A percentile compares a stretch with the other conserved stretches of the same genome.
phyloP scores from a whole-genome alignment of 495 filamentous ascomycete genomes.

The Chaetomidium leptoderma region DNA sequence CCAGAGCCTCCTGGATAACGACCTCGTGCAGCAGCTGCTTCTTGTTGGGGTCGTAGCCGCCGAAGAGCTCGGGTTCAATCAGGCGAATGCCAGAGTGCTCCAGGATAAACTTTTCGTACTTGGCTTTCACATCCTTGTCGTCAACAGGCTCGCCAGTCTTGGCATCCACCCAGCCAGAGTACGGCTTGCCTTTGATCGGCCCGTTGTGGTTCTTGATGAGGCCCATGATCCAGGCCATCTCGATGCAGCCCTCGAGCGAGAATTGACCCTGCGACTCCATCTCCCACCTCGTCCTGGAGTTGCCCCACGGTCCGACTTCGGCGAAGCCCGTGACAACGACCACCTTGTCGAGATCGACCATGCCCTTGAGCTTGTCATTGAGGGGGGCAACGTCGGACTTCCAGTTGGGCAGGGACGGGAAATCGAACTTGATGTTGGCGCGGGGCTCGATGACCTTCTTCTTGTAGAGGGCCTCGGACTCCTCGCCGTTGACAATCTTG shows the following conservation, averaged over 20 bases:
- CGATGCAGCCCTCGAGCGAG: conserved; percentile 94
- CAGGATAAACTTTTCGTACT: conserved; percentile 93
- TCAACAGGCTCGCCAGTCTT: conserved; percentile 94
- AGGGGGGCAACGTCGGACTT: conserved; percentile 84
- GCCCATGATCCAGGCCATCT: conserved; percentile 99
- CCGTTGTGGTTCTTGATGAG: conserved; percentile 98
- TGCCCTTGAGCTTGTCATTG: conserved; percentile 82
- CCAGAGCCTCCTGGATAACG: conserved; percentile 91
- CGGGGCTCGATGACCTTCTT: conserved; percentile 88
- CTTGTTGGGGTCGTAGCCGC: conserved; percentile 95
- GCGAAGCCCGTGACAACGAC: conserved; percentile 96
- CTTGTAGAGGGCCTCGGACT: conserved; percentile 87
- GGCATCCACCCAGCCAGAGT: conserved; percentile 94
- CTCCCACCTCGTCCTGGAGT: conserved; percentile 95
- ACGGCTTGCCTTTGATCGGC: conserved; percentile 93
- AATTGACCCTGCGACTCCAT: conserved; percentile 98
- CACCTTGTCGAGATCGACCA: conserved; percentile 97
- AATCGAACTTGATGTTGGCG: conserved; percentile 95
- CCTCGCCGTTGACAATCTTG: conserved; percentile 93
- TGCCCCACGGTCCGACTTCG: conserved; percentile 97
- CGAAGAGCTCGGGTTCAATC: conserved; percentile 95
- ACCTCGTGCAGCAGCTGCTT: conserved; percentile 98
- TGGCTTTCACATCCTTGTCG: conserved; percentile 93
- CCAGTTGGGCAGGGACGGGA: conserved; percentile 86
- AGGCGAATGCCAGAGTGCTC: conserved; percentile 97